phyloP scores from a whole-genome alignment of 1,284 basidiomycete species.

The Rhizopogon parksii region DNA sequence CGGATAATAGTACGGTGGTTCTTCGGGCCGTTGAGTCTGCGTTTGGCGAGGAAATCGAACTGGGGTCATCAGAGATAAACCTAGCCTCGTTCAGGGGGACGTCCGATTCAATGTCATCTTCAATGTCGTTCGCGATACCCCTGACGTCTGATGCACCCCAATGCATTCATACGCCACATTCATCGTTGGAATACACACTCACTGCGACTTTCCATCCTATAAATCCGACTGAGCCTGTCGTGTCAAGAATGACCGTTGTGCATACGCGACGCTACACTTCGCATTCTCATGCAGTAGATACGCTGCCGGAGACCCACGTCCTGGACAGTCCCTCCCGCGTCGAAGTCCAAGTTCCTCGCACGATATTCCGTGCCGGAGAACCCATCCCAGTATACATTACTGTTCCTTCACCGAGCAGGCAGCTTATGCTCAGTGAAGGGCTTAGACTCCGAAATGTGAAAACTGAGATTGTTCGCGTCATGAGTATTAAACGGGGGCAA shows the following conservation, averaged over 20 bases:
- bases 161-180: constrained; percentile 63
- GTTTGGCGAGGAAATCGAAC: constrained; percentile 56
- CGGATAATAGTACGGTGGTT: constrained; percentile 46
- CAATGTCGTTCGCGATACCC: constrained; percentile 71
- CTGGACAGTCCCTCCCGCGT: constrained; percentile 59
- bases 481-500: constrained; percentile 42
- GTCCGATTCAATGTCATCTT: constrained; percentile 43
- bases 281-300: constrained; percentile 46
- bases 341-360: constrained; percentile 63
- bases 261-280: constrained; percentile 70
- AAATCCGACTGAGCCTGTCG: constrained; percentile 32
- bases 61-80: constrained; percentile 46
- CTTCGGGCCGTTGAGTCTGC: constrained; percentile 62
- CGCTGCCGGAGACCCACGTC: constrained; percentile 51
- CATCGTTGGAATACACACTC: constrained; percentile 59
- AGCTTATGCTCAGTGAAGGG: constrained; percentile 58
- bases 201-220: constrained; percentile 56
- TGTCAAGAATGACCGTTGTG: constrained; percentile 54
- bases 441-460: constrained; percentile 68
- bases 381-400: constrained; percentile 71
- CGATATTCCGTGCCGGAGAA: constrained; percentile 61
- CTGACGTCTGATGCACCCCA: constrained; percentile 69
- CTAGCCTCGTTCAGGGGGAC: constrained; percentile 37
- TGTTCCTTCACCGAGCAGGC: constrained; percentile 58
- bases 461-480: constrained; percentile 60